Conservation (phyloP, 768 basidiomycete genomes). For the Kwoniella pini region DNA sequence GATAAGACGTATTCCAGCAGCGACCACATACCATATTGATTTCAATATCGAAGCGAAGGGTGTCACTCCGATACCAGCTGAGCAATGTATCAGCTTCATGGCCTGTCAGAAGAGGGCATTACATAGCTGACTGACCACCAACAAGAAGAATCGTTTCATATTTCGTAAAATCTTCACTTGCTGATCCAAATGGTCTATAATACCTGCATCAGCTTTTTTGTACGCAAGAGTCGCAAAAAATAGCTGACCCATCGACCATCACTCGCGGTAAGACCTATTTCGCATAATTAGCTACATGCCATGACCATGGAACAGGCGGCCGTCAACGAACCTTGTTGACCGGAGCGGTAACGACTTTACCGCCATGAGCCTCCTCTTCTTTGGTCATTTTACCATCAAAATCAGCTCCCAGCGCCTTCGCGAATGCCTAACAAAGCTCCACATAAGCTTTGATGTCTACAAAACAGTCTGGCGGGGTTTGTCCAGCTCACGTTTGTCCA, state of each 20-base stretch:
- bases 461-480: not conserved
- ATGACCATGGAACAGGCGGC: not conserved
- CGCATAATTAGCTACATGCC: conserved; percentile 55
- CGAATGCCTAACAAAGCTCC: conserved; percentile 60
- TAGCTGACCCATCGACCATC: conserved; percentile 76
- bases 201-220: not conserved
- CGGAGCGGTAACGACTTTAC: conserved; percentile 59
- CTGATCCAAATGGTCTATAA: conserved; percentile 80
- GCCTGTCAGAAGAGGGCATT: not conserved
- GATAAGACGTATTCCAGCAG: not conserved
- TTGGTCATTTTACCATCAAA: conserved; percentile 62
- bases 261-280: conserved; percentile 79
- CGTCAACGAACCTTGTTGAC: conserved; percentile 32
- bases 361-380: conserved; percentile 55
- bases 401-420: conserved; percentile 79
- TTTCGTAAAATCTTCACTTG: conserved; percentile 83
- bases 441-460: not conserved
- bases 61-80: conserved; percentile 91
- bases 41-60: conserved; percentile 86
- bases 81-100: not conserved
- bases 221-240: no score
- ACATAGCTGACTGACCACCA: conserved; percentile 56
- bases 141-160: conserved; percentile 86
- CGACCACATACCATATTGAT: conserved; percentile 71
- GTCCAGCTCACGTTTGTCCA: conserved; percentile 63